Evolutionary conservation across 257 asterid genomes (phyloP).

Genomic region (Ehretia macrophylla): DNA sequence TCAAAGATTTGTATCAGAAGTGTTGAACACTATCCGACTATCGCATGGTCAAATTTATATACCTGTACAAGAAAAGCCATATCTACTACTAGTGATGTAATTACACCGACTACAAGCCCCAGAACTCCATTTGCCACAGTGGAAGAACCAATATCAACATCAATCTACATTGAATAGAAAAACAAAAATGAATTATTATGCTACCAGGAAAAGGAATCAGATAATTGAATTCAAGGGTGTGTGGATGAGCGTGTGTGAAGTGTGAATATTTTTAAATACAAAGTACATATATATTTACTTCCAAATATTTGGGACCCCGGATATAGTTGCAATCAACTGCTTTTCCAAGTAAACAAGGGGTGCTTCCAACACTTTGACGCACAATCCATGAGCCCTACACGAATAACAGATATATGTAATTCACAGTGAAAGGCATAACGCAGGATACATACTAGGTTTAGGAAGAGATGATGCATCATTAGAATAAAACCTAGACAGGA

Average conservation of each 20-base stretch:
- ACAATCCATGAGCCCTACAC: constrained; percentile 98
- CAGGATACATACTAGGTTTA: too few relatives aligned
- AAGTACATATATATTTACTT: constrained; percentile 34
- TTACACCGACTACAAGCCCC: constrained; percentile 93
- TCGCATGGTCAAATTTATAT: too few relatives aligned
- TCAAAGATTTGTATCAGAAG: background rate
- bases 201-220: too few relatives aligned
- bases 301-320: constrained; percentile 83
- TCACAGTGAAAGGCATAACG: too few relatives aligned
- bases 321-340: constrained; percentile 97
- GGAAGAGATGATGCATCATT: too few relatives aligned
- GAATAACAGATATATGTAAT: background rate
- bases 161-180: constrained; percentile 54
- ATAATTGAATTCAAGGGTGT: too few relatives aligned
- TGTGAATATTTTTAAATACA: too few relatives aligned
- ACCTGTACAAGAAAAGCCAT: constrained; percentile 99
- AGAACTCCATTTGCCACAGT: constrained; percentile 97
- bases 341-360: constrained; percentile 94
- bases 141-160: constrained; percentile 92
- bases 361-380: constrained; percentile 99
- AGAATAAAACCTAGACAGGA: too few relatives aligned
- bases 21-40: too few relatives aligned
- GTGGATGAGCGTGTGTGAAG: too few relatives aligned
- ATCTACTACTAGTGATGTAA: constrained; percentile 88
- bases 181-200: too few relatives aligned